Conservation (phyloP, 495 filamentous ascomycete species). For the Annulohypoxylon bovei region DNA sequence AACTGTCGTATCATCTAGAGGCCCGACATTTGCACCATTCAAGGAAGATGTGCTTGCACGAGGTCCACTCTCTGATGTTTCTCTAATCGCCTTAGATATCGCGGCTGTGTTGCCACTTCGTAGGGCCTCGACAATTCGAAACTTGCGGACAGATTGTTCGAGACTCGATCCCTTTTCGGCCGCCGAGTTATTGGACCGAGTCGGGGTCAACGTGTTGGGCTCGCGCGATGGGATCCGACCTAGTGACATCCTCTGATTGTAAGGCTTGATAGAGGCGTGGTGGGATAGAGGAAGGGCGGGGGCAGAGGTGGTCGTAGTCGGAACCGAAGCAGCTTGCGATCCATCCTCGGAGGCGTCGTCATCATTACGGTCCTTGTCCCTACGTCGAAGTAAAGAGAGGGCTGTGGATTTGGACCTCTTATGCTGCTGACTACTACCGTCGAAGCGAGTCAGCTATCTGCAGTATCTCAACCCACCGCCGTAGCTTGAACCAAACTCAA, state of each 20-base stretch:
- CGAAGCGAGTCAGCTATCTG: constrained; percentile 29
- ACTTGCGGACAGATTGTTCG: constrained; percentile 93
- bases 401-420: constrained; percentile 63
- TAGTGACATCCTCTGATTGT: constrained; percentile 56
- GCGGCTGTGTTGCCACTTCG: constrained; percentile 89
- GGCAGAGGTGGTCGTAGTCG: constrained; percentile 44
- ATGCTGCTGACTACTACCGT: constrained; percentile 51
- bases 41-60: constrained; percentile 66
- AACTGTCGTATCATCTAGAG: constrained; percentile 82
- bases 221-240: constrained; percentile 51
- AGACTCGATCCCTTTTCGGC: constrained; percentile 68
- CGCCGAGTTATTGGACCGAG: constrained; percentile 42
- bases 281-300: constrained; percentile 50
- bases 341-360: constrained; percentile 56
- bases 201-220: constrained; percentile 32
- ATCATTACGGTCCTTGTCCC: constrained; percentile 54
- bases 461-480: not conserved
- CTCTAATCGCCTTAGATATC: constrained; percentile 87
- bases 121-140: constrained; percentile 91
- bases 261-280: constrained; percentile 48
- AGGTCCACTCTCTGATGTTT: constrained; percentile 61
- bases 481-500: constrained; percentile 6
- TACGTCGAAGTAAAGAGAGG: constrained; percentile 60
- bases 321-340: constrained; percentile 45
- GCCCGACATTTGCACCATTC: constrained; percentile 53